Percentiles rank a stretch among this genome's conserved stretches.
phyloP scores from a whole-genome alignment of 768 basidiomycete species.

The Tephrocybe sp. region DNA sequence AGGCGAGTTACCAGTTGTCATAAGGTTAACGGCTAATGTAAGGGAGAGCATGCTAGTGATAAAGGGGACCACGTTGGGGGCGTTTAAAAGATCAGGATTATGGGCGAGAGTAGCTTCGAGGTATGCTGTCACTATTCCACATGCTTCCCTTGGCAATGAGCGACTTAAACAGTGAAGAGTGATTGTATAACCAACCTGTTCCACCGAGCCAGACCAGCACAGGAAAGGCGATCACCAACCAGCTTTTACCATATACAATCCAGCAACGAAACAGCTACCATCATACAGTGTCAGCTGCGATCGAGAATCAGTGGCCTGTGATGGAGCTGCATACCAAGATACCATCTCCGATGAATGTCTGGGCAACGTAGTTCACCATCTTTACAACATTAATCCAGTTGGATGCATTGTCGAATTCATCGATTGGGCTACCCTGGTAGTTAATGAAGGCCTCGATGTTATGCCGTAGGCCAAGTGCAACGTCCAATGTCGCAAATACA shows the following conservation, averaged over 20 bases:
- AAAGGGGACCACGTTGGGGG: slow-evolving; percentile 30
- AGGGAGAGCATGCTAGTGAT: slow-evolving; percentile 36
- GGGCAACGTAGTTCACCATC: slow-evolving; percentile 25
- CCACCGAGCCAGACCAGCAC: slow-evolving; percentile 35
- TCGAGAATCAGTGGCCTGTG: not conserved
- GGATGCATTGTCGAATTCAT: slow-evolving; percentile 27
- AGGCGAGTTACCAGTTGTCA: slow-evolving; percentile 24
- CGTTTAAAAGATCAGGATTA: slow-evolving; percentile 25
- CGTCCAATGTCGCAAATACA: slow-evolving; percentile 38
- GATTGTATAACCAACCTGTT: slow-evolving; percentile 32
- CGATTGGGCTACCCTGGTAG: slow-evolving; percentile 30
- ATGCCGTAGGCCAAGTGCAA: slow-evolving; percentile 39
- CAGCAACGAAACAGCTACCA: slow-evolving; percentile 38
- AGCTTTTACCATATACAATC: slow-evolving; percentile 32
- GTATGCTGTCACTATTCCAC: slow-evolving; percentile 32
- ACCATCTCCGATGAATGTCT: slow-evolving; percentile 43
- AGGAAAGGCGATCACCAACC: slow-evolving; percentile 29
- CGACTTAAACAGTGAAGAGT: not conserved
- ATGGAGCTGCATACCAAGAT: slow-evolving; percentile 33
- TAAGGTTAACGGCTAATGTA: slow-evolving; percentile 34
- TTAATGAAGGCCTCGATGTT: slow-evolving; percentile 43
- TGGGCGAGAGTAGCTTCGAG: slow-evolving; percentile 29
- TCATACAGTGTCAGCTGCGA: not conserved
- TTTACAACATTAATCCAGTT: slow-evolving; percentile 45
- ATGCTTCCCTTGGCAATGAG: slow-evolving; percentile 20